Evolutionary conservation across 2,329 filamentous ascomycete genomes (phyloP).

Genomic region (Epichloe sibirici): DNA sequence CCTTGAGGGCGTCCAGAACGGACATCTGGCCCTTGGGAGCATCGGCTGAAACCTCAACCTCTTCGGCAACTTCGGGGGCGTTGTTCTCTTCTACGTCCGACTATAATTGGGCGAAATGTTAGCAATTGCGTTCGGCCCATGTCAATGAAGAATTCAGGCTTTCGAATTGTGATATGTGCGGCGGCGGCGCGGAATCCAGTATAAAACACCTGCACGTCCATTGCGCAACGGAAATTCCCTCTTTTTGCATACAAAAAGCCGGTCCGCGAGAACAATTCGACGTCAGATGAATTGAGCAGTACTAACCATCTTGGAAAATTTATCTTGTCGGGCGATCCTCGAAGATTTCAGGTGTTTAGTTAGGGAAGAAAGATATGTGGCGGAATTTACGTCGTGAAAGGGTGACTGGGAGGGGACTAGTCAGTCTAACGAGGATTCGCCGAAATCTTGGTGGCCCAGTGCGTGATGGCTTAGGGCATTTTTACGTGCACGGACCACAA

Average conservation of each 20-base stretch:
- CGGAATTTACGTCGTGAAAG: conserved; percentile 17
- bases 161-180: neutral
- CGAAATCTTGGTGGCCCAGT: conserved; percentile 22
- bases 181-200: neutral
- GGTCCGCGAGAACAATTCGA: neutral
- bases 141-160: neutral
- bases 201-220: neutral
- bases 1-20: conserved; percentile 96
- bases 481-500: conserved; percentile 30
- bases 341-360: conserved; percentile 39
- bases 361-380: conserved; percentile 14
- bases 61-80: conserved; percentile 68
- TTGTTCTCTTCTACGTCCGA: conserved; percentile 99
- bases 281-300: neutral
- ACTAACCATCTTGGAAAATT: conserved; percentile 49
- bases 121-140: conserved; percentile 1
- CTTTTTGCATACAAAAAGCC: neutral
- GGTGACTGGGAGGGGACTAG: conserved; percentile 17
- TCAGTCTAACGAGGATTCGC: conserved; percentile 22
- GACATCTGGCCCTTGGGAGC: conserved; percentile 90
- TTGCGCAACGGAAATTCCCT: neutral
- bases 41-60: conserved; percentile 95
- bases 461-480: conserved; percentile 30
- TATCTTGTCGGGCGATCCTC: conserved; percentile 54
- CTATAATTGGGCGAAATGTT: conserved; percentile 32